phyloP scores from a whole-genome alignment of 257 asterid genomes.

The Anisodus tanguticus region DNA sequence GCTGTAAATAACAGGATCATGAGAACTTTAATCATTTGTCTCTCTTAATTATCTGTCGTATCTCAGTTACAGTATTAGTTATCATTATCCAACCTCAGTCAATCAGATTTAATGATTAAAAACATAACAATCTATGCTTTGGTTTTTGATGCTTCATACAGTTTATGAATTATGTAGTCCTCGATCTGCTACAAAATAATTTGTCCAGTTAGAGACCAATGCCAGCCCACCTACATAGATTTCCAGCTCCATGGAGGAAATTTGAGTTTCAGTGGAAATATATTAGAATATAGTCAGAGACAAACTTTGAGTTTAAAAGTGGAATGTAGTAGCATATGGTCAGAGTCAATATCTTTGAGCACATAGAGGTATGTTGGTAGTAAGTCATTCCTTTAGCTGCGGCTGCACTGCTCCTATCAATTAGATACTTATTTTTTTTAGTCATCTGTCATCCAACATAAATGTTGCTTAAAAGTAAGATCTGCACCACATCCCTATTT shows the following conservation, averaged over 20 bases:
- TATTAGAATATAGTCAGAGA: constrained; percentile 1
- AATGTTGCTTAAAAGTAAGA: constrained; percentile 7
- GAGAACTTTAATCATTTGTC: not conserved
- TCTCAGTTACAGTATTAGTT: not conserved
- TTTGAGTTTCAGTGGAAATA: not conserved
- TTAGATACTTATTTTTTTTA: not conserved
- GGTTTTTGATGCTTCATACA: not conserved
- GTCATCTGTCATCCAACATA: not conserved
- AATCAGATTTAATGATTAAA: not conserved
- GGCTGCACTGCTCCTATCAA: not conserved
- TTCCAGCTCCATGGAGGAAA: constrained; percentile 19
- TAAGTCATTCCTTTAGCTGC: constrained; percentile 1
- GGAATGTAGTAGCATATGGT: not conserved
- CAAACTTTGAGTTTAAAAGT: not conserved
- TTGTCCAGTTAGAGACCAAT: not conserved
- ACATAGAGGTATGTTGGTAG: not conserved
- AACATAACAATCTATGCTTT: not conserved
- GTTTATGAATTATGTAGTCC: constrained; percentile 1
- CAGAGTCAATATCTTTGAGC: constrained; percentile 6
- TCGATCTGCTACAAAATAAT: not conserved
- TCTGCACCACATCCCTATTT: not conserved
- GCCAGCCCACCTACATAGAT: not conserved
- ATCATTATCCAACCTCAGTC: not conserved
- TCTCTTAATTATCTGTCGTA: not conserved
- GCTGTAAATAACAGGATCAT: not conserved